Evolutionary conservation across 2,329 filamentous ascomycete species (phyloP).

Genomic region (Colletotrichum tropicale): DNA sequence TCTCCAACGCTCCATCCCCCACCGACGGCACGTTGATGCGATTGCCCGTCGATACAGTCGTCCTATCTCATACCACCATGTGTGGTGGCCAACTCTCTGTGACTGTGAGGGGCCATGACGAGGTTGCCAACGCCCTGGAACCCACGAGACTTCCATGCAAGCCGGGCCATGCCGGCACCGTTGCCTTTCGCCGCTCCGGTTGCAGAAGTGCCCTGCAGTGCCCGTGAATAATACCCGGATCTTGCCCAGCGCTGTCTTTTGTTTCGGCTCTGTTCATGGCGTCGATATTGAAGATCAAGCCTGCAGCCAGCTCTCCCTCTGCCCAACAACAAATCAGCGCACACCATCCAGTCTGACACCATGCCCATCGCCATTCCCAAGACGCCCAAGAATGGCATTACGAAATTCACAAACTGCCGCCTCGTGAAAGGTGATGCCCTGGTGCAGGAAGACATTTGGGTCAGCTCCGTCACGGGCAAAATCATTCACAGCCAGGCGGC

Average conservation of each 20-base stretch:
- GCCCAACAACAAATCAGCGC: slow-evolving; percentile 11
- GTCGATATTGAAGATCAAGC: slow-evolving; percentile 9
- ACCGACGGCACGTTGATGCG: slow-evolving; percentile 15
- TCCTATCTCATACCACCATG: slow-evolving; percentile 21
- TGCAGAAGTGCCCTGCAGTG: not conserved
- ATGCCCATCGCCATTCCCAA: slow-evolving; percentile 55
- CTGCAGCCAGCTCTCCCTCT: not conserved
- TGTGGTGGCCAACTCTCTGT: slow-evolving; percentile 3
- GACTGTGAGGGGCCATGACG: slow-evolving; percentile 19
- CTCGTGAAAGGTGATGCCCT: slow-evolving; percentile 72
- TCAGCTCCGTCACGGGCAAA: slow-evolving; percentile 80
- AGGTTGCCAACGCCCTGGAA: not conserved
- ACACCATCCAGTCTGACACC: slow-evolving; percentile 29
- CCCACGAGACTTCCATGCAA: slow-evolving; percentile 6
- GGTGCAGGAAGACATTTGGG: slow-evolving; percentile 84
- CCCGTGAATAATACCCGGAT: slow-evolving; percentile 10
- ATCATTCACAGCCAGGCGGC: slow-evolving; percentile 73
- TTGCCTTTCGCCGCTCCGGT: slow-evolving; percentile 2
- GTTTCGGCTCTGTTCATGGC: slow-evolving; percentile 10
- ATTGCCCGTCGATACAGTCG: not conserved
- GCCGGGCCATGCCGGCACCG: slow-evolving; percentile 16
- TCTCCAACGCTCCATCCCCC: not conserved
- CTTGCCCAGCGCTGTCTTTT: not conserved
- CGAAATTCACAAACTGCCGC: slow-evolving; percentile 89
- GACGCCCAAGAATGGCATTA: slow-evolving; percentile 61